phyloP scores from a whole-genome alignment of 257 asterid genomes.

The Penstemon davidsonii region DNA sequence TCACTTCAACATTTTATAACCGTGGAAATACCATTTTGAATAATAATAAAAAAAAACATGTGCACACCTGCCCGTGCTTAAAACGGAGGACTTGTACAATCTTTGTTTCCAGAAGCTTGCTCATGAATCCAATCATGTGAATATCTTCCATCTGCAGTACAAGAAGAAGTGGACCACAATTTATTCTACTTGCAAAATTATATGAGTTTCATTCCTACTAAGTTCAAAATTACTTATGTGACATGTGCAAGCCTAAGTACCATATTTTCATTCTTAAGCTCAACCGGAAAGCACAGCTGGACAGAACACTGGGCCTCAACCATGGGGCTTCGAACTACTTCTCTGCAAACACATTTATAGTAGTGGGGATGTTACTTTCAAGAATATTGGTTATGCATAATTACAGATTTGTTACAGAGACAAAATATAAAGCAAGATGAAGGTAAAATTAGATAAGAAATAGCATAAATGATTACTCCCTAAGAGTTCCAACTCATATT shows the following conservation, averaged over 20 bases:
- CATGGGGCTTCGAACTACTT: constrained; percentile 92
- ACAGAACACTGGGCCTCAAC: constrained; percentile 98
- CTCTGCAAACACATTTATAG: constrained; percentile 53
- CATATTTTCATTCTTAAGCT: constrained; percentile 77
- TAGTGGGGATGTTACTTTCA: constrained; percentile 21
- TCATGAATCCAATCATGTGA: constrained; percentile 80
- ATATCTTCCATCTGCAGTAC: constrained; percentile 73
- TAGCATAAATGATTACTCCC: background rate
- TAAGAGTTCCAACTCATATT: constrained; percentile 18
- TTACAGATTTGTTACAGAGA: constrained; percentile 8
- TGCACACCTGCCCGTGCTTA: constrained; percentile 79
- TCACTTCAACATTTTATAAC: background rate
- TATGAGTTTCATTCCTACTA: constrained; percentile 12
- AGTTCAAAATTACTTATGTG: constrained; percentile 20
- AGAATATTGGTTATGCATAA: constrained; percentile 1
- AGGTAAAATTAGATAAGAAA: constrained; percentile 12
- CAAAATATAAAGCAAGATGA: constrained; percentile 2
- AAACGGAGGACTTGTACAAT: constrained; percentile 90
- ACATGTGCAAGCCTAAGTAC: constrained; percentile 35
- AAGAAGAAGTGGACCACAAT: constrained; percentile 26
- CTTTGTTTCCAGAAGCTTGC: constrained; percentile 96
- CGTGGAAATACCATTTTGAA: background rate
- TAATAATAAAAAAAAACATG: constrained; percentile 7
- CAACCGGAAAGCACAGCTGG: constrained; percentile 92
- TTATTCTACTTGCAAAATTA: background rate